Evolutionary conservation across 129 eudicot species (phyloP), one percentile per base, ranked within the genome.

Genomic region (Kitagawia praeruptora): DNA sequence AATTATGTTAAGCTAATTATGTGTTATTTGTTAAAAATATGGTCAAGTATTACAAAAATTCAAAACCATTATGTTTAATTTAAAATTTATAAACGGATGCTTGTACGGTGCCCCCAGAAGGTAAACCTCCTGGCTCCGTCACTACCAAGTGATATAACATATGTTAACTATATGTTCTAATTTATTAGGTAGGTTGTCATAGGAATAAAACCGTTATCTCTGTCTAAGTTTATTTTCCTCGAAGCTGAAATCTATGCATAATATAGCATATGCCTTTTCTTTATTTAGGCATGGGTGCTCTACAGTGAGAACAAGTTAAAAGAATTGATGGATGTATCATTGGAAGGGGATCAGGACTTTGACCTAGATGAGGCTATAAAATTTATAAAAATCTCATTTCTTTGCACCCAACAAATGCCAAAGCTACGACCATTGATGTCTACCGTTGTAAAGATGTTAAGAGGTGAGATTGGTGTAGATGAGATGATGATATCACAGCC

Each of bases 371-470:
- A 94, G 86, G 92, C 92, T 73, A 82, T 84, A 81, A 79, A 78
- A 44, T 91, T 77, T 78, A 76, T 94, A 75, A 92, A 92, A 82
- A 82, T 94, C 16, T 92, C 91, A 21, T 89, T 94, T 45, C 88
- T 92, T 82, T 91, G 98, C 88, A 78, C 93, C 77, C 98, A 92
- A 85, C 86, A 85, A 61, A 76, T 83, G 47, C 96, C 96, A 3
- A 92, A 87, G 83, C 77, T 41, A 45, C 86, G 98, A 40, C 98
- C 98, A 79, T 58, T 87, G 41, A 94, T 94, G 98, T 83, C 97
- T 27, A 77, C 49, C 10, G 92, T 87, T 78, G 84, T 85, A 47
- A 83, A 78, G 81, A 84, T 94, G 96, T 87, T 94, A 56, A 84
- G 75, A 10, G 89, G 89, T 23, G 88, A 88, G 84, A 76, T 51